Base-by-base conservation (phyloP, 257 asterid genomes). In the Cinchona pubescens region DNA sequence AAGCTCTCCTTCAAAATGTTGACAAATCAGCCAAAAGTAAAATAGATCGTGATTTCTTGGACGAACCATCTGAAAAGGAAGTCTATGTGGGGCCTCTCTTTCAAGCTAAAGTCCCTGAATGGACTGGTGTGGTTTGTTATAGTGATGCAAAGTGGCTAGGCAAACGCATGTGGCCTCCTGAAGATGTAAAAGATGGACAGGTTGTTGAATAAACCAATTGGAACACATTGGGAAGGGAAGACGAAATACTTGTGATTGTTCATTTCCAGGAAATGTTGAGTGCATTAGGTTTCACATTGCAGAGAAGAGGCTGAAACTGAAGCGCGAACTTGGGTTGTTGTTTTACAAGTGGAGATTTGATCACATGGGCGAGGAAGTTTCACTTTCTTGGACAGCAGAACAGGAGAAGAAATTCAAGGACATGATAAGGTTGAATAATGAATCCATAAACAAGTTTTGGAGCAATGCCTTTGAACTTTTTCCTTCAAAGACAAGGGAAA, bases 131-230 rank as follows among this genome's bases (percentile, higher is more conserved):
- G 45, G 25, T 69, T 71, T 59, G 75, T 0, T 83, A 76, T 69
- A 90, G 96, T 49, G 93, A 92, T 75, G 21, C 96, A 63, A 92
- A 92, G 84, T 92, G 98, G 98, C 85, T 89, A 13, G 97, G 97
- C 76, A 76, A 82, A 65, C 86, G 71, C 68, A 73, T 86, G 82
- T 87, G 96, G 97, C 77, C 86, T 58, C 88, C 82, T 27, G 82
- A 87, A 81, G 81, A 75, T 64, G 76, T 46, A 68, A 76, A 67
- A 42, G 38, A 40, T 23, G 80, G 75, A 51, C 42, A 82, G 29
- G 34, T 19, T 8, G 42, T 32, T 59, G 48, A n/a, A n/a, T n/a
- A n/a, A n/a, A n/a, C n/a, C n/a, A 60, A 61, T 81, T 77, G 59
- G 85, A 75, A 56, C 82, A 82, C n/a, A 64, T 85, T 25, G 92